Evolutionary conservation across 345 rosid species (phyloP), one percentile per base, ranked within the genome.

Genomic region (Melaleuca quinquenervia): DNA sequence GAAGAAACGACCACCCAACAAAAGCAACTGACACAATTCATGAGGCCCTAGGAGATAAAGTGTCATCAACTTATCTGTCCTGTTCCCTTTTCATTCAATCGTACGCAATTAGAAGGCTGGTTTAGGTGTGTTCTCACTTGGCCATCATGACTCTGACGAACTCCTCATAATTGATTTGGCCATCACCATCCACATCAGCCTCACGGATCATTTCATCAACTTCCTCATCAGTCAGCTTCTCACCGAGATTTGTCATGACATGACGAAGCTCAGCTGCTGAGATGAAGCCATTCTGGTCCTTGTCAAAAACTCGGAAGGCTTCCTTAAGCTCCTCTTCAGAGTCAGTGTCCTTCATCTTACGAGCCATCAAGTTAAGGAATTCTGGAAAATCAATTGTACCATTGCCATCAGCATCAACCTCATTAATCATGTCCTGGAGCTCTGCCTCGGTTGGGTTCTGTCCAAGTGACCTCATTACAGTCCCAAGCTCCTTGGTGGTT

Each of bases 361-460:
- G 88, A 24, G 92, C 94, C 94, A 92, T 92, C 89, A 92, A 87
- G 83, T 91, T 91, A 60, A 92, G 92, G 85, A 92, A 92, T 90
- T 92, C 94, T 0, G 87, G 92, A 86, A 92, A 92, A 86, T 92
- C 94, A 49, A 92, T 92, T 50, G 94, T 92, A 32, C 94, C 94
- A 82, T 91, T 92, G 18, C 94, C 94, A 78, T 92, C 94, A 82
- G 94, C 94, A 90, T 92, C 94, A 20, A 92, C 94, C 89, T 92
- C 94, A 62, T 90, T 92, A 84, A 92, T 92, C 94, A 92, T 92
- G 85, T 92, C 94, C 87, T 91, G 92, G 48, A 92, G 92, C 90
- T 92, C 94, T n/a, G 92, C 94, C 82, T 92, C 94, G 2, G 94
- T 92, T 82, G 94, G 94, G 86, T 92, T 92, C 89, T 92, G 94